Evolutionary conservation across 192 early-diverging fungal genomes (phyloP), one percentile per base, ranked within the genome.

Genomic region (Coemansia sp.): DNA sequence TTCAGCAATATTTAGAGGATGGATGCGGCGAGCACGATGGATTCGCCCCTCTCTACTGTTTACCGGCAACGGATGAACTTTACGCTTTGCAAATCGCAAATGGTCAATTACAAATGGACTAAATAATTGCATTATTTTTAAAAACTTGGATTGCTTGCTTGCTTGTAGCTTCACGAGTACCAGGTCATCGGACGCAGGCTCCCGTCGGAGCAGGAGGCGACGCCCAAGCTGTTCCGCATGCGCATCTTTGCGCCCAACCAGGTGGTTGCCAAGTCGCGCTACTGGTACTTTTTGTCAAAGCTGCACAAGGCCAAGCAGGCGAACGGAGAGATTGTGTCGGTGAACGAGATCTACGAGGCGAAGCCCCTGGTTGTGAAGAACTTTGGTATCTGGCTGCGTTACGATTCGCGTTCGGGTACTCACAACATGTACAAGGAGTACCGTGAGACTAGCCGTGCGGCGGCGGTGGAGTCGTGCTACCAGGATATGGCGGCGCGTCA

Each of bases 401-500:
- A 99, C 90, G 91, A 99, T 86, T 99, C 97, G 66, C 94, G 97
- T 84, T 96, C 95, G 43, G 97, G 97, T 71, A 99, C 96, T 67
- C 98, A 99, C 95, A 99, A 99, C 94, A 99, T 99, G 96, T 99
- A 99, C 93, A 99, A 99, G 93, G 97, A 99, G 90, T 99, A 97
- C 94, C 93, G 98, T 74, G 96, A 98, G 87, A 85, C 98, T 73
- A 85, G 89, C 74, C 92, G 98, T 73, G 77, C 76, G 22, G 91
- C 79, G 53, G 92, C 90, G 36, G 90, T 92, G 17, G 76, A 86
- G 65, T 39, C 88, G 9, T 89, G 89, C 85, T 92, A 95, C 91
- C 93, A 95, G 87, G 96, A 99, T 86, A 97, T 99, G 97, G 96
- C 97, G 73, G 92, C 97, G 59, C 95, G 94, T 77, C 97, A 98